phyloP scores from a whole-genome alignment of 306 rosid genomes.

The apple (Malus domestica) region DNA sequence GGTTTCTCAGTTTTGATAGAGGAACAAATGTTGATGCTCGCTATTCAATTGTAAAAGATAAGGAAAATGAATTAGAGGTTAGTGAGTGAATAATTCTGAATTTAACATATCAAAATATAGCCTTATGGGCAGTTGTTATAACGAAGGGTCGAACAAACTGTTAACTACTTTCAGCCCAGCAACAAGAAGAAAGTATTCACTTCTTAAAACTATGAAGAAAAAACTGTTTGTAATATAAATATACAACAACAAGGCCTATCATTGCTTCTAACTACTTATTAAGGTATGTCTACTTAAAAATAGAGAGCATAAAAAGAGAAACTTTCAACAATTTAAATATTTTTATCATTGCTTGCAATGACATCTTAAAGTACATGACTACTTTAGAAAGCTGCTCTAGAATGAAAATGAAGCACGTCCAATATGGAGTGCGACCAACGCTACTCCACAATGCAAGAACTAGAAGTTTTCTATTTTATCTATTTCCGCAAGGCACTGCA shows the following conservation, averaged over 20 bases:
- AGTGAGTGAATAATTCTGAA: neutral
- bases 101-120: neutral
- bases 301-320: neutral
- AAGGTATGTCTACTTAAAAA: neutral
- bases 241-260: neutral
- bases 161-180: neutral
- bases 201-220: neutral
- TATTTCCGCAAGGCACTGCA: neutral
- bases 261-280: neutral
- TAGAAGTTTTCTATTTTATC: neutral
- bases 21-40: neutral
- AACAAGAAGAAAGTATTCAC: neutral
- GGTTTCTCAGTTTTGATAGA: neutral
- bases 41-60: constrained; percentile 7
- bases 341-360: too few relatives aligned
- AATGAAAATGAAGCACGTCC: neutral
- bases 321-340: too few relatives aligned
- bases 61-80: neutral
- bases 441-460: neutral
- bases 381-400: too few relatives aligned
- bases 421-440: neutral
- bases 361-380: neutral
- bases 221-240: neutral
- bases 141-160: neutral
- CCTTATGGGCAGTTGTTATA: neutral